Evolutionary conservation across 2,329 filamentous ascomycete genomes (phyloP).

Genomic region (Biscogniauxia sp.): DNA sequence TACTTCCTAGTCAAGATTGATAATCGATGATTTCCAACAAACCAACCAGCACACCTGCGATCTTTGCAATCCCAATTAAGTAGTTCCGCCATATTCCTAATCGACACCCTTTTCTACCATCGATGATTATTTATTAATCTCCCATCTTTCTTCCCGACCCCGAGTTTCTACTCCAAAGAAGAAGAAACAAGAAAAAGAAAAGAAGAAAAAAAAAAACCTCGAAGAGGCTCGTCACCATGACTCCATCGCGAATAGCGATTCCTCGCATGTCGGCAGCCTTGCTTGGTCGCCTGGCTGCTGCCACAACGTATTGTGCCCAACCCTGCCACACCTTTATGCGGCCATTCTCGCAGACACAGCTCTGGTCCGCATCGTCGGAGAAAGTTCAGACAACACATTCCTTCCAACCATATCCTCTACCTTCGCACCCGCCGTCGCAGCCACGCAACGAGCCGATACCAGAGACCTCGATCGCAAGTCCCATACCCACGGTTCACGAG

Average conservation of each 20-base stretch:
- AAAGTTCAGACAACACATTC: constrained; percentile 31
- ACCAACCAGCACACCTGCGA: neutral
- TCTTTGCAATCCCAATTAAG: neutral
- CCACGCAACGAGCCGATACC: constrained; percentile 43
- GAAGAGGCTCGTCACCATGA: constrained; percentile 37
- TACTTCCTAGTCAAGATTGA: neutral
- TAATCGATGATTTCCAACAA: neutral
- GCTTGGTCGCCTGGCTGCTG: constrained; percentile 30
- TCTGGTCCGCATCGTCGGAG: constrained; percentile 27
- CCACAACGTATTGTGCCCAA: constrained; percentile 40
- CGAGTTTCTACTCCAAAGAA: neutral
- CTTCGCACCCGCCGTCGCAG: constrained; percentile 38
- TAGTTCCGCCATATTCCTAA: neutral
- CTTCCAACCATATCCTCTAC: constrained; percentile 54
- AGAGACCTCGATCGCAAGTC: constrained; percentile 47
- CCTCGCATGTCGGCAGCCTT: constrained; percentile 31
- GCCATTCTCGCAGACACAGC: constrained; percentile 39
- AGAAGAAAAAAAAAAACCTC: neutral
- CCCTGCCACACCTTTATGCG: constrained; percentile 40
- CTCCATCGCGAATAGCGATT: constrained; percentile 35
- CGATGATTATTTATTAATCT: neutral
- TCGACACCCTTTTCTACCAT: neutral
- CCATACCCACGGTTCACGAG: constrained; percentile 52
- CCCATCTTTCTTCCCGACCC: neutral
- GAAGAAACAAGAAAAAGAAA: neutral